Evolutionary conservation across 2,329 filamentous ascomycete species (phyloP), one percentile per base, ranked within the genome.

Genomic region (Metarhizium album): DNA sequence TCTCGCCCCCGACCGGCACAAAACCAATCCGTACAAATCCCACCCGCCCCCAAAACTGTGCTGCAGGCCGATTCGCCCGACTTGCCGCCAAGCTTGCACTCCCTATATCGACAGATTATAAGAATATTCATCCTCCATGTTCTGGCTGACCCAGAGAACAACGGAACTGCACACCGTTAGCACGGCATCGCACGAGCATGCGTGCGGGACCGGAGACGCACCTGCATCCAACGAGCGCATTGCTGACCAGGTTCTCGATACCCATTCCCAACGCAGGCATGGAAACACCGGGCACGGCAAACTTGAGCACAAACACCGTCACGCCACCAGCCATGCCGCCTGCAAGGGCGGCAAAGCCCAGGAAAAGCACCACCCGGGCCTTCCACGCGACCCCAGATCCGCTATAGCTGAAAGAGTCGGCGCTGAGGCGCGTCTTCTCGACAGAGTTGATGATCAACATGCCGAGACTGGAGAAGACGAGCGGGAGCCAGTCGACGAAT

Each of bases 371-470:
- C 27, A 84, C 79, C 53, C 82, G 75, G 20, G 81, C 82, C 73
- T 84, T 82, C 80, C 81, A 84, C 9, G 82, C 81, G 27, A 86
- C 81, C 13, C 79, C 79, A 46, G 71, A 75, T 46, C 82, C 80
- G 53, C 73, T 75, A 67, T 84, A 83, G 55, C 74, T 76, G 65
- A 82, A 82, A 51, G 72, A 76, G 68, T 86, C 80, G 59, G 77
- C 73, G 59, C 78, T 79, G 55, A 85, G 73, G 49, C 82, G 76
- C 53, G 79, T 71, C 68, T 85, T 84, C 69, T 84, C 80, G 56
- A 84, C 80, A 58, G 74, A 79, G 73, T 85, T 84, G 72, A 84
- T 84, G 65, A 84, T 84, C 52, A 85, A 74, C 80, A 85, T 84
- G 55, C 82, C 82, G 55, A 84, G 71, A 55, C 76, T 74, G 57